Base-by-base conservation (phyloP, 2,329 filamentous ascomycete species). In the Hortaea sp. region DNA sequence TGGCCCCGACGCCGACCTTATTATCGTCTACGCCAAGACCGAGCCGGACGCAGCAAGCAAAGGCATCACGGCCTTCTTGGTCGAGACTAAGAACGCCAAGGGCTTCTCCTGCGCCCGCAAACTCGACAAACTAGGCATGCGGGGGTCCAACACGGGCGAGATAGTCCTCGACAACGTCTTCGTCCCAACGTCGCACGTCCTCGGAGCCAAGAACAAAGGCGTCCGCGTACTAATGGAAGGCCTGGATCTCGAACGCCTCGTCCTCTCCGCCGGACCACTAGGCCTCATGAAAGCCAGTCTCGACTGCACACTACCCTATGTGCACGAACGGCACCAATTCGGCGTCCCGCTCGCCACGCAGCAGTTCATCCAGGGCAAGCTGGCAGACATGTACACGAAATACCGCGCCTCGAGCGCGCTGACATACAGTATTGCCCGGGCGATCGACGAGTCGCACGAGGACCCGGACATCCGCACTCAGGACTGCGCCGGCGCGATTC, bases 311-410 rank as follows among this genome's bases (percentile, higher is more conserved):
- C 76, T 97, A 38, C 92, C 92, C 0, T 98, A 94, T 63, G 83
- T 84, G 1, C 92, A 98, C 66, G 79, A 85, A 57, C 79, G 92
- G 46, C 86, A 84, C 66, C 92, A 98, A 68, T 98, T 98, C 63
- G 84, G 83, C 45, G 71, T 66, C 6, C 90, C 90, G 1, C 86
- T 97, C 53, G 90, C 86, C 0, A 84, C 92, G 57, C 94, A 95
- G 66, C 92, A 98, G 67, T 75, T 97, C 52, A 77, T 97, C 20
- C 92, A 97, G 68, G 90, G 86, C 47, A 90, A 89, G 63, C 75
- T 97, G 40, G 88, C 92, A 46, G 89, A 97, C 65, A 95, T 98
- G 89, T 94, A 97, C 69, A 95, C 88, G 41, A 94, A 94, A 67
- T 78, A 92, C 49, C 83, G 86, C 59, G 88, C 85, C 7, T 82